Base-by-base conservation (phyloP, 148 eudicot genomes). In the Mesembryanthemum crystallinum region DNA sequence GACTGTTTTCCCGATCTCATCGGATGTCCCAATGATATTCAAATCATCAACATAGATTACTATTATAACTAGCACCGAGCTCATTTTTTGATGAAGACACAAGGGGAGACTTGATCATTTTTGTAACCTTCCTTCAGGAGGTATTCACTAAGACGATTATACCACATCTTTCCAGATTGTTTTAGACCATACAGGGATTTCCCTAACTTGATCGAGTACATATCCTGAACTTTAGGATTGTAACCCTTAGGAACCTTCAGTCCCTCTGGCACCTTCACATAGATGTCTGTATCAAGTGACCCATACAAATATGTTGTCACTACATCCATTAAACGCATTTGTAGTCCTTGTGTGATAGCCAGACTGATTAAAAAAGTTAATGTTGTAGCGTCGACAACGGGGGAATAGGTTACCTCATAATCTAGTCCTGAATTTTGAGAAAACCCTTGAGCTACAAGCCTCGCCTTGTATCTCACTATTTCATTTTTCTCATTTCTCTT, bases 361-460 rank as follows among this genome's bases (percentile, higher is more conserved):
- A 62, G 3, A 18, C 39, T 5, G 12, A 64, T 60, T 43, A 37
- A 28, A 54, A 43, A 27, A 12, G 28, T 64, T n/a, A 74, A 62
- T 14, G 59, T 74, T 1, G 60, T 63, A 45, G 60, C 59, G 49
- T 74, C 77, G 0, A 62, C 39, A 0, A 73, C 35, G n/a, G n/a
- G n/a, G n/a, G n/a, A n/a, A n/a, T n/a, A n/a, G n/a, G n/a, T 62
- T 33, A 62, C 77, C 5, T 45, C 69, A 63, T 64, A 74, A 47
- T 62, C 58, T 0, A 62, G 47, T 43, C 69, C 45, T 1, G 1
- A 43, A 14, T 15, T 74, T 32, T 74, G 58, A 27, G 69, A 73
- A 17, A 68, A 47, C 7, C 14, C 52, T 37, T 43, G 47, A 21
- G 5, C 27, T 61, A 74, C 60, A 39, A 39, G 66, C 21, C 59